A percentile compares a stretch with the other conserved stretches of the same genome.
Evolutionary conservation across 2,329 filamentous ascomycete species (phyloP).

Genomic region (Ophiostoma montium): DNA sequence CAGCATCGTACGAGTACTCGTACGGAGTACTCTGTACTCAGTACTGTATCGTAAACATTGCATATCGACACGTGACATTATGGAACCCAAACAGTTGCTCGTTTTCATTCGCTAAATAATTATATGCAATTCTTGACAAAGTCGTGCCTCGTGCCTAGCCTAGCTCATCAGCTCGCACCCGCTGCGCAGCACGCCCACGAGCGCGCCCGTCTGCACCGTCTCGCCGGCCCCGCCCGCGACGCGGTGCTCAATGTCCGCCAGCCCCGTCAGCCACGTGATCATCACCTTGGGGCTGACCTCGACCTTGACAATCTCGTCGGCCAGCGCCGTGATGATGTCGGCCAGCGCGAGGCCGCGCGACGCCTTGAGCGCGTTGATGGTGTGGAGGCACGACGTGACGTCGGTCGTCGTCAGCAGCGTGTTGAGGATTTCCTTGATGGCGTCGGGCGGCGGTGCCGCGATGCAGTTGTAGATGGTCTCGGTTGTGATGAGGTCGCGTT

Average conservation of each 20-base stretch:
- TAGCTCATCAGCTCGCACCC: slow-evolving; percentile 58
- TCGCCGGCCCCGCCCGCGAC: slow-evolving; percentile 80
- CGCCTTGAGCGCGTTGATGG: slow-evolving; percentile 76
- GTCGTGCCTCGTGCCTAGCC: not conserved
- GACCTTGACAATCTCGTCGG: slow-evolving; percentile 67
- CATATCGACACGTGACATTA: no score
- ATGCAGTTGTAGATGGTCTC: slow-evolving; percentile 97
- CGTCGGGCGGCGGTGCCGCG: slow-evolving; percentile 80
- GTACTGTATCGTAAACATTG: no score
- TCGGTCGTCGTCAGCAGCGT: slow-evolving; percentile 76
- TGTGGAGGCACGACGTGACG: slow-evolving; percentile 76
- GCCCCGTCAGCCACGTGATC: slow-evolving; percentile 78
- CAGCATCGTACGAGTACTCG: no score
- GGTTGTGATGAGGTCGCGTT: slow-evolving; percentile 70
- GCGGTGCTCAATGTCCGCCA: slow-evolving; percentile 87
- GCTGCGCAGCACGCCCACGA: slow-evolving; percentile 76
- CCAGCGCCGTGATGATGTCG: slow-evolving; percentile 78
- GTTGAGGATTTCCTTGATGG: slow-evolving; percentile 70
- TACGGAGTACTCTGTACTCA: no score
- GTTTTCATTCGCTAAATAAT: no score
- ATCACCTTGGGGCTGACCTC: slow-evolving; percentile 79
- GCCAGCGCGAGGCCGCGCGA: slow-evolving; percentile 78
- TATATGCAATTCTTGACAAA: not conserved
- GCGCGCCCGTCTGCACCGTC: slow-evolving; percentile 76
- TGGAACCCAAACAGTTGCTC: no score